Evolutionary conservation across 1,284 basidiomycete genomes (phyloP).

Genomic region (Microstroma glucosiphilum): DNA sequence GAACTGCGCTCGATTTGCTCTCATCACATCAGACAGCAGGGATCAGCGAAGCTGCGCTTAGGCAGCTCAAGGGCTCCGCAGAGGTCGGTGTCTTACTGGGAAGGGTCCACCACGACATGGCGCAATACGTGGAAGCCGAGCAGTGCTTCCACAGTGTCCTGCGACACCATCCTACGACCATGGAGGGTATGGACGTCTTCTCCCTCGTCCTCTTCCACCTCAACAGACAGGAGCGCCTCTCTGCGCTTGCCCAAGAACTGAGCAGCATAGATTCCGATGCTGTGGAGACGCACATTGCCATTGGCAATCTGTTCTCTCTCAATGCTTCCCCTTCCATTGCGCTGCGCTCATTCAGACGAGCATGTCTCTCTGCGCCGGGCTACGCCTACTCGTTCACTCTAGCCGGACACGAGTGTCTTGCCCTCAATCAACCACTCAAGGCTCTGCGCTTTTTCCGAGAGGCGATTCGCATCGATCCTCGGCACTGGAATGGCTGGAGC

Average conservation of each 20-base stretch:
- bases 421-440: slow-evolving; percentile 36
- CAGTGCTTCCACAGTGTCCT: slow-evolving; percentile 28
- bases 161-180: slow-evolving; percentile 27
- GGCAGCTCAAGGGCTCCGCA: background rate
- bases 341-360: slow-evolving; percentile 41
- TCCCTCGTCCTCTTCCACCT: slow-evolving; percentile 48
- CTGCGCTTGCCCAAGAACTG: slow-evolving; percentile 40
- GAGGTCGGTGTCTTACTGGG: slow-evolving; percentile 24
- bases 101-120: slow-evolving; percentile 36
- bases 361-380: slow-evolving; percentile 34
- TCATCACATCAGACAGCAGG: background rate
- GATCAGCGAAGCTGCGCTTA: background rate
- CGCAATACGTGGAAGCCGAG: slow-evolving; percentile 38
- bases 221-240: slow-evolving; percentile 44
- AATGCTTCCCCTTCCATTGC: slow-evolving; percentile 45
- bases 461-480: slow-evolving; percentile 37
- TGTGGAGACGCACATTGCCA: slow-evolving; percentile 37
- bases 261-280: slow-evolving; percentile 28
- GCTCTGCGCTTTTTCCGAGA: slow-evolving; percentile 41
- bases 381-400: slow-evolving; percentile 48
- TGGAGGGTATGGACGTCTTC: slow-evolving; percentile 44
- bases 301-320: slow-evolving; percentile 46
- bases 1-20: background rate
- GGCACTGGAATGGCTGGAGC: slow-evolving; percentile 48
- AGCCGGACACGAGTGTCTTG: slow-evolving; percentile 45